A percentile compares a stretch with the other conserved stretches of the same genome.
phyloP scores from a whole-genome alignment of 2,329 filamentous ascomycete species.

The Aureobasidium mangrovei region DNA sequence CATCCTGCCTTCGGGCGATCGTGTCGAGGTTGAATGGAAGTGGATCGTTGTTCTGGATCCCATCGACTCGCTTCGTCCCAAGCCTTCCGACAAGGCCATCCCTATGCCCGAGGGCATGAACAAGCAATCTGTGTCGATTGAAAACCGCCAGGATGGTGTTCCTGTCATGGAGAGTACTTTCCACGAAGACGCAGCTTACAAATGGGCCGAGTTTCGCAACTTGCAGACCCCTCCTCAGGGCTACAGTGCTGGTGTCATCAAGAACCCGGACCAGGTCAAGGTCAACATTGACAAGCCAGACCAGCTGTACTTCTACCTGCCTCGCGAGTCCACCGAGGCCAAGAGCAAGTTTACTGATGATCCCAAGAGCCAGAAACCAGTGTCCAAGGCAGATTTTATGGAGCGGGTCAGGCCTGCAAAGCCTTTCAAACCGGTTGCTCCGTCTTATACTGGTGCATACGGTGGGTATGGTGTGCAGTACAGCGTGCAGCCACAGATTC shows the following conservation, averaged over 20 bases:
- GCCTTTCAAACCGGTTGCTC: slow-evolving; percentile 21
- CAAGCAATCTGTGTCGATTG: slow-evolving; percentile 37
- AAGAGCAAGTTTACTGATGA: slow-evolving; percentile 87
- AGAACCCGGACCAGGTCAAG: slow-evolving; percentile 48
- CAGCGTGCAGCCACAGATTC: neutral
- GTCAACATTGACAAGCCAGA: slow-evolving; percentile 64
- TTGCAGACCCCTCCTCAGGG: slow-evolving; percentile 31
- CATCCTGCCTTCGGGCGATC: slow-evolving; percentile 73
- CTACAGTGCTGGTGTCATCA: slow-evolving; percentile 31
- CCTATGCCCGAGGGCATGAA: slow-evolving; percentile 54
- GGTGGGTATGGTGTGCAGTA: slow-evolving; percentile 1
- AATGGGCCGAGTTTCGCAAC: slow-evolving; percentile 62
- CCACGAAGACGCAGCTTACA: slow-evolving; percentile 36
- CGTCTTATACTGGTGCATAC: slow-evolving; percentile 13
- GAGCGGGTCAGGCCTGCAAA: slow-evolving; percentile 48
- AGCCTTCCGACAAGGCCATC: slow-evolving; percentile 63
- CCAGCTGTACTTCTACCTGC: slow-evolving; percentile 83
- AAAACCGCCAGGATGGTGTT: slow-evolving; percentile 42
- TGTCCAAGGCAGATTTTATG: slow-evolving; percentile 62
- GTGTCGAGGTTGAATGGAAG: slow-evolving; percentile 74
- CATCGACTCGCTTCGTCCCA: slow-evolving; percentile 61
- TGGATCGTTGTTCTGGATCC: slow-evolving; percentile 68
- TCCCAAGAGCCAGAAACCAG: slow-evolving; percentile 51
- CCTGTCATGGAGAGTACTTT: slow-evolving; percentile 40
- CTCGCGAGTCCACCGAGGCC: slow-evolving; percentile 76